A percentile compares a stretch with the other conserved stretches of the same genome.
Conservation (phyloP, 495 filamentous ascomycete genomes). For the Penicillium goetzii region DNA sequence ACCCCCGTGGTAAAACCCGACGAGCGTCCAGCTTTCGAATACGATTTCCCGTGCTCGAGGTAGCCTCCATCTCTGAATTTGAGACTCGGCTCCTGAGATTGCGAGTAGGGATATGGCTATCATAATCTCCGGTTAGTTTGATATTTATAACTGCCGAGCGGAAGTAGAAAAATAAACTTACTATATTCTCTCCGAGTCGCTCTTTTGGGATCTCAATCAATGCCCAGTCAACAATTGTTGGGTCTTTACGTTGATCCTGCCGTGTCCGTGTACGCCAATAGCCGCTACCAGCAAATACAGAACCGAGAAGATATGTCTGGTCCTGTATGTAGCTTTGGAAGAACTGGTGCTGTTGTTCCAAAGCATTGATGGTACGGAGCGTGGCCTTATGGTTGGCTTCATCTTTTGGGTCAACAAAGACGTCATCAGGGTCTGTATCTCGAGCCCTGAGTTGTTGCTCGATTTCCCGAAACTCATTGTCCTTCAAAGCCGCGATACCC, state of each 20-base stretch:
- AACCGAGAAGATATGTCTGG: background rate
- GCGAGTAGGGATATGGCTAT: background rate
- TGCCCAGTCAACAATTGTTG: background rate
- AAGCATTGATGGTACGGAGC: background rate
- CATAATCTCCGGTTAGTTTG: background rate
- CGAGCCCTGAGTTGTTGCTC: background rate
- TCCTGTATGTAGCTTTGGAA: background rate
- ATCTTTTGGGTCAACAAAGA: background rate
- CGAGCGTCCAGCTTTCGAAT: background rate
- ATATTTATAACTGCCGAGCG: background rate
- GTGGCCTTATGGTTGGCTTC: background rate
- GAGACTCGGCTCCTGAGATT: background rate
- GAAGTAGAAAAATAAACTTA: background rate
- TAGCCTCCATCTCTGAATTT: background rate
- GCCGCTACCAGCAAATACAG: slow-evolving; percentile 3
- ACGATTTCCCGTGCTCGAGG: background rate
- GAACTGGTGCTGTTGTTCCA: background rate
- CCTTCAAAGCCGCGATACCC: background rate
- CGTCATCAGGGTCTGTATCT: background rate
- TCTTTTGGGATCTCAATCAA: background rate
- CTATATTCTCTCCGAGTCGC: background rate
- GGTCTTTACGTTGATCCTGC: background rate
- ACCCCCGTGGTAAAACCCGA: background rate
- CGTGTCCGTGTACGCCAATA: background rate
- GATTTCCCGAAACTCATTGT: background rate